A percentile compares a stretch with the other conserved stretches of the same genome.
These are phyloP conservation scores for Diplodia intermedia DNA, from an alignment of 2,329 filamentous ascomycete genomes.

Conservation along the genomic window DNA sequence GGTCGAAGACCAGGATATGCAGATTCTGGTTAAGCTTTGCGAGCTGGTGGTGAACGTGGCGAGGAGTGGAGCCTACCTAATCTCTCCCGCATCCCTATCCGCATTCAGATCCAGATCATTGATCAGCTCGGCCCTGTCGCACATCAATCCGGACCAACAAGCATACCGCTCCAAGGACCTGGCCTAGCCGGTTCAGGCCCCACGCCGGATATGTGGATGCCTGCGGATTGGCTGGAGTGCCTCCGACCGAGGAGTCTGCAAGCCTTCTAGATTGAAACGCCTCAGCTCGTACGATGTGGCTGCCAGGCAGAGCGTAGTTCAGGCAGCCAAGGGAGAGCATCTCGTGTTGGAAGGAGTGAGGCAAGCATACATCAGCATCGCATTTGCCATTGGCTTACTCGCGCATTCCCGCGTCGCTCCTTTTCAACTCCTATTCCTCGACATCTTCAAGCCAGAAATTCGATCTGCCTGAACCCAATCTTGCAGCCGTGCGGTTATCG, in stretches of 20 bases:
- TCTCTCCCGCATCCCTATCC: not conserved
- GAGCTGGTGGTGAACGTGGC: not conserved
- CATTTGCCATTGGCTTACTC: not conserved
- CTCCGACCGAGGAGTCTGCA: not conserved
- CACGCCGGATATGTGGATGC: not conserved
- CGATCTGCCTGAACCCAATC: not conserved
- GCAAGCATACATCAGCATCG: not conserved
- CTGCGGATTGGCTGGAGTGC: not conserved
- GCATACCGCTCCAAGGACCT: not conserved
- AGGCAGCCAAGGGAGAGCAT: not conserved
- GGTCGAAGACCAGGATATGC: too few relatives aligned
- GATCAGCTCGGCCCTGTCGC: not conserved
- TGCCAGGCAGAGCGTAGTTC: not conserved
- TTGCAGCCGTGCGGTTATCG: not conserved
- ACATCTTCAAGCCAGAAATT: not conserved
- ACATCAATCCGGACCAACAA: not conserved
- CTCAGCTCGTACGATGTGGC: not conserved
- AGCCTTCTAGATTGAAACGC: not conserved
- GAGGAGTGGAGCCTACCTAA: slow-evolving; percentile 3
- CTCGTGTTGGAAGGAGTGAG: not conserved
- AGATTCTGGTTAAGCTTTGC: not conserved
- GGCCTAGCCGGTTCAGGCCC: too few relatives aligned
- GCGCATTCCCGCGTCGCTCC: not conserved
- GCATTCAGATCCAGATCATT: not conserved
- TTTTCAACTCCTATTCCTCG: not conserved